These are phyloP conservation scores for Aureobasidium pullulans DNA, from an alignment of 2,329 filamentous ascomycete genomes.

Conservation along the genomic window DNA sequence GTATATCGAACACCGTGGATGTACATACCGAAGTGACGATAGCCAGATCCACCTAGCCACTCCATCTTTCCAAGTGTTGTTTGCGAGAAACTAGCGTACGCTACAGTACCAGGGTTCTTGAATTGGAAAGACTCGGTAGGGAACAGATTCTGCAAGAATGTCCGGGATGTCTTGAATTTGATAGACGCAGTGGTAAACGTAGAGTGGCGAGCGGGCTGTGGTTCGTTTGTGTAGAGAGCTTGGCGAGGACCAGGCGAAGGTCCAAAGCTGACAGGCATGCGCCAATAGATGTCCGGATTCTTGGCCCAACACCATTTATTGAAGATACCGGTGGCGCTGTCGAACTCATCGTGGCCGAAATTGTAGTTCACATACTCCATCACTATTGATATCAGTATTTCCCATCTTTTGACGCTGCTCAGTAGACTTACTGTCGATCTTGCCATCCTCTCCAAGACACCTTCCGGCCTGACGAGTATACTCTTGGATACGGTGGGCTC, in stretches of 20 bases:
- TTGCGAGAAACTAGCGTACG: conserved; percentile 31
- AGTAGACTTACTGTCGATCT: conserved; percentile 20
- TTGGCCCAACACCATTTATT: conserved; percentile 45
- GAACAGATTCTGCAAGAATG: conserved; percentile 34
- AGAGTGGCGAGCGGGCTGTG: conserved; percentile 19
- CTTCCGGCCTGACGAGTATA: conserved; percentile 47
- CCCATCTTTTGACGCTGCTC: neutral
- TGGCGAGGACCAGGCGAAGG: conserved; percentile 36
- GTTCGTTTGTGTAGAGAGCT: conserved; percentile 12
- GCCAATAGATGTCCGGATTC: conserved; percentile 27
- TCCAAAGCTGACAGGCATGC: conserved; percentile 38
- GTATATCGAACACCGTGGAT: conserved; percentile 55
- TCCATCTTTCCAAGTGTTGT: conserved; percentile 42
- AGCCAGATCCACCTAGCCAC: conserved; percentile 55
- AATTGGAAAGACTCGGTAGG: conserved; percentile 31
- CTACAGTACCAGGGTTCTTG: conserved; percentile 29
- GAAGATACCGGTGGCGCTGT: conserved; percentile 45
- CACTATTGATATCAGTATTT: conserved; percentile 19
- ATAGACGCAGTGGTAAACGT: conserved; percentile 29
- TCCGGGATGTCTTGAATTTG: conserved; percentile 33
- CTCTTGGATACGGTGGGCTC: conserved; percentile 52
- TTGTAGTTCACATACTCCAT: conserved; percentile 37
- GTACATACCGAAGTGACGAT: conserved; percentile 52
- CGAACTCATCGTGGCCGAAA: conserved; percentile 44
- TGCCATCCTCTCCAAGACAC: conserved; percentile 33